Evolutionary conservation across 176 grass and related monocot genomes (phyloP).

Genomic region (Zea luxurians): DNA sequence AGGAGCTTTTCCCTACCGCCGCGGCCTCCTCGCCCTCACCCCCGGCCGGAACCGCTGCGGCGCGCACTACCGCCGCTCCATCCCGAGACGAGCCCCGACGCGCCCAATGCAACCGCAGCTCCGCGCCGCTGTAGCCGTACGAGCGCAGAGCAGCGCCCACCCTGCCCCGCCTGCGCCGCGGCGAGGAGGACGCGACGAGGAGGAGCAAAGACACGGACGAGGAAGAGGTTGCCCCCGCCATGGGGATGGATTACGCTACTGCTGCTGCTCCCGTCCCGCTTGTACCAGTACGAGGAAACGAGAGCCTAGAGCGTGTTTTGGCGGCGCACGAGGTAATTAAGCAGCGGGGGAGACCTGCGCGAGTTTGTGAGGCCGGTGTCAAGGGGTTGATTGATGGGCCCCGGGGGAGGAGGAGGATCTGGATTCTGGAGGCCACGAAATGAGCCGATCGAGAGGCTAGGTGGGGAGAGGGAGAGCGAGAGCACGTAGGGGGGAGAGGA

Average conservation of each 20-base stretch:
- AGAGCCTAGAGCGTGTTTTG: not conserved
- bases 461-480: not conserved
- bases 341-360: slow-evolving; percentile 24
- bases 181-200: slow-evolving; percentile 29
- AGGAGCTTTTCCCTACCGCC: slow-evolving; percentile 3
- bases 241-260: slow-evolving; percentile 4
- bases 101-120: slow-evolving; percentile 32
- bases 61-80: slow-evolving; percentile 11
- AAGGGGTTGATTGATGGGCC: not conserved
- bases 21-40: slow-evolving; percentile 15
- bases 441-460: slow-evolving; percentile 20
- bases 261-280: not conserved
- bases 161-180: slow-evolving; percentile 25
- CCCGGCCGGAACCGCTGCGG: slow-evolving; percentile 9
- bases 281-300: not conserved
- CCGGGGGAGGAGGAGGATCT: slow-evolving; percentile 9
- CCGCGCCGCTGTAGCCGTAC: slow-evolving; percentile 4
- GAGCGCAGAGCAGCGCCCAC: slow-evolving; percentile 18
- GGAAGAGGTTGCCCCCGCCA: slow-evolving; percentile 39
- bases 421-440: slow-evolving; percentile 40
- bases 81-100: not conserved
- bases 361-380: slow-evolving; percentile 21
- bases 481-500: not conserved
- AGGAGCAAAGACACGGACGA: slow-evolving; percentile 34
- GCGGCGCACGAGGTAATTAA: slow-evolving; percentile 38